Conservation (phyloP, 192 early-diverging fungal genomes). For the Gaertneriomyces semiglobifer region DNA sequence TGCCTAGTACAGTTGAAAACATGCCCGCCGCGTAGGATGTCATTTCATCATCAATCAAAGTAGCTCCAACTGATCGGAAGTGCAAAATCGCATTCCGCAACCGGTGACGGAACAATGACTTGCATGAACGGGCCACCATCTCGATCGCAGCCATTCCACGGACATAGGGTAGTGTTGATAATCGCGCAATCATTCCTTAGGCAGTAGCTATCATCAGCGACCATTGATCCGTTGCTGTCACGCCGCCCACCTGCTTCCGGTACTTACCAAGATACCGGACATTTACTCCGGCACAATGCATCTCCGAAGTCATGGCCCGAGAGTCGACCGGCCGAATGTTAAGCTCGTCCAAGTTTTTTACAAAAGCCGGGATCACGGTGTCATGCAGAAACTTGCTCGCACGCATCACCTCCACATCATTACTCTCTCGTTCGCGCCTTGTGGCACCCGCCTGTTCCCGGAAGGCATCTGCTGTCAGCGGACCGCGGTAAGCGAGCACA, state of each 20-base stretch:
- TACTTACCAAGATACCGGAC: conserved; percentile 49
- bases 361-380: conserved; percentile 43
- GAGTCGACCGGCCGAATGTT: conserved; percentile 50
- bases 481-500: conserved; percentile 29
- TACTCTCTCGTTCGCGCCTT: conserved; percentile 41
- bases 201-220: neutral
- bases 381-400: conserved; percentile 45
- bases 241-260: neutral
- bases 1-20: conserved; percentile 39
- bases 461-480: conserved; percentile 40
- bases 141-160: conserved; percentile 43
- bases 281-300: conserved; percentile 52
- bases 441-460: conserved; percentile 36
- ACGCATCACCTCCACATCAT: conserved; percentile 40
- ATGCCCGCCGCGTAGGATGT: conserved; percentile 36
- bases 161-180: conserved; percentile 50
- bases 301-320: conserved; percentile 29
- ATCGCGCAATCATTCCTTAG: conserved; percentile 38
- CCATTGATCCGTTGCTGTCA: neutral
- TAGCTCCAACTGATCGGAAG: conserved; percentile 51
- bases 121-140: conserved; percentile 50
- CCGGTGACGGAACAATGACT: conserved; percentile 35
- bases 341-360: conserved; percentile 42
- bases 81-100: conserved; percentile 45
- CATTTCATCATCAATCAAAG: conserved; percentile 51